Conservation (phyloP, 2,329 filamentous ascomycete genomes). For the Plenodomus lindquistii region DNA sequence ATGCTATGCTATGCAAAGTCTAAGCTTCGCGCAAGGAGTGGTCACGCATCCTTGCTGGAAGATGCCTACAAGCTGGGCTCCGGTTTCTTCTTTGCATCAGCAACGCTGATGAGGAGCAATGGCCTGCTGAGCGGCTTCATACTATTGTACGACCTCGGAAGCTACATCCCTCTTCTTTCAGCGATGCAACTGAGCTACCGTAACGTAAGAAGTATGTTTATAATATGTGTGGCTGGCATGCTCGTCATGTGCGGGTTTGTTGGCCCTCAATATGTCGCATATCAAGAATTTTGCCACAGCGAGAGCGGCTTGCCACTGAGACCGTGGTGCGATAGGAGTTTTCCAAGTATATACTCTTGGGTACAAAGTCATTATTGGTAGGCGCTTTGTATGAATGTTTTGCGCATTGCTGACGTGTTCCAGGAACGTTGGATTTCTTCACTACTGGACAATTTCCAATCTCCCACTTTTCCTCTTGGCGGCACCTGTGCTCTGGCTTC, state of each 20-base stretch:
- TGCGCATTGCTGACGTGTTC: conserved; percentile 8
- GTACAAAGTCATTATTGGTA: conserved; percentile 92
- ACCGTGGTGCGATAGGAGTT: conserved; percentile 72
- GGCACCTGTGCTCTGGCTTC: conserved; percentile 71
- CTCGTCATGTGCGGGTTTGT: conserved; percentile 69
- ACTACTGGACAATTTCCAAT: conserved; percentile 88
- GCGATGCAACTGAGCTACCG: conserved; percentile 39
- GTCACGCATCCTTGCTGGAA: conserved; percentile 37
- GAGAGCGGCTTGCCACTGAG: conserved; percentile 36
- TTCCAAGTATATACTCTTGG: conserved; percentile 89
- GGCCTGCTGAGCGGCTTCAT: conserved; percentile 80
- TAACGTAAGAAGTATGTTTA: conserved; percentile 57
- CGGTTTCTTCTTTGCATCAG: conserved; percentile 70
- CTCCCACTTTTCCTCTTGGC: conserved; percentile 86
- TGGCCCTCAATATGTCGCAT: conserved; percentile 76
- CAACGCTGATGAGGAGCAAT: conserved; percentile 80
- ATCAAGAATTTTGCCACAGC: conserved; percentile 61
- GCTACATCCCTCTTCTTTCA: conserved; percentile 46
- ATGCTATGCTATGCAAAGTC: conserved; percentile 68
- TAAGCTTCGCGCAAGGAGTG: conserved; percentile 8
- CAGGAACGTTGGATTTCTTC: conserved; percentile 85
- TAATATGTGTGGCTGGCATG: conserved; percentile 68
- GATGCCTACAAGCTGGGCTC: conserved; percentile 60
- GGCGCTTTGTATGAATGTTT: conserved; percentile 32
- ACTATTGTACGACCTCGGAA: conserved; percentile 59